Conservation (phyloP, 441 rosid genomes). For the Melastoma candidum region DNA sequence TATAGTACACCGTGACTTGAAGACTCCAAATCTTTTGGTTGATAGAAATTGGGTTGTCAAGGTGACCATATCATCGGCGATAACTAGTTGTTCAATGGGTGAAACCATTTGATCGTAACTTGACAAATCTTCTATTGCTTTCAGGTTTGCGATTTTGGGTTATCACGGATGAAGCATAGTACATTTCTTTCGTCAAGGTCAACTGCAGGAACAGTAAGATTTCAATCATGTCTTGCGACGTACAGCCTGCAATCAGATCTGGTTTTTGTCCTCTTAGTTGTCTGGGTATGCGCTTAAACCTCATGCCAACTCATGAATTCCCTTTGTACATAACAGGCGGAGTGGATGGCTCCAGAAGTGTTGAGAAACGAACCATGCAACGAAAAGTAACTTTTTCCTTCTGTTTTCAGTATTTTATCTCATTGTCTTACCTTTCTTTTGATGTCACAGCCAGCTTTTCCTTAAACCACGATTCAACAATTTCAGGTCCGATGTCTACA, state of each 20-base stretch:
- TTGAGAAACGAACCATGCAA: constrained; percentile 91
- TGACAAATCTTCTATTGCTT: constrained; percentile 11
- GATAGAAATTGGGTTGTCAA: constrained; percentile 96
- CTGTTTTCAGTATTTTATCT: not conserved
- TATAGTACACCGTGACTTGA: constrained; percentile 88
- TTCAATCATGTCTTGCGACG: not conserved
- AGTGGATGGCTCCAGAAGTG: constrained; percentile 99
- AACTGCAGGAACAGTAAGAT: constrained; percentile 90
- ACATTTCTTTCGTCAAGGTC: constrained; percentile 92
- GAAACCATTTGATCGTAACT: not conserved
- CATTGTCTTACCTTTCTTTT: not conserved
- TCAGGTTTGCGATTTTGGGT: constrained; percentile 87
- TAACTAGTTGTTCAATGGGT: no score
- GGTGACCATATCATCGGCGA: constrained; percentile 26
- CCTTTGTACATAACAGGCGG: constrained; percentile 48
- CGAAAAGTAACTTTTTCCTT: constrained; percentile 58
- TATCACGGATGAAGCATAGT: constrained; percentile 84
- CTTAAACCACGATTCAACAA: constrained; percentile 5
- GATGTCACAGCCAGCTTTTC: not conserved
- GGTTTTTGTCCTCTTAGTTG: not conserved
- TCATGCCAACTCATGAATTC: constrained; percentile 6
- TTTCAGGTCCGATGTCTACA: constrained; percentile 91
- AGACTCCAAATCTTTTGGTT: constrained; percentile 94
- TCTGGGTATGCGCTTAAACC: constrained; percentile 1
- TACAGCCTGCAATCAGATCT: not conserved